Conservation (phyloP, 2,329 filamentous ascomycete species). For the Rhinocladiella similis region DNA sequence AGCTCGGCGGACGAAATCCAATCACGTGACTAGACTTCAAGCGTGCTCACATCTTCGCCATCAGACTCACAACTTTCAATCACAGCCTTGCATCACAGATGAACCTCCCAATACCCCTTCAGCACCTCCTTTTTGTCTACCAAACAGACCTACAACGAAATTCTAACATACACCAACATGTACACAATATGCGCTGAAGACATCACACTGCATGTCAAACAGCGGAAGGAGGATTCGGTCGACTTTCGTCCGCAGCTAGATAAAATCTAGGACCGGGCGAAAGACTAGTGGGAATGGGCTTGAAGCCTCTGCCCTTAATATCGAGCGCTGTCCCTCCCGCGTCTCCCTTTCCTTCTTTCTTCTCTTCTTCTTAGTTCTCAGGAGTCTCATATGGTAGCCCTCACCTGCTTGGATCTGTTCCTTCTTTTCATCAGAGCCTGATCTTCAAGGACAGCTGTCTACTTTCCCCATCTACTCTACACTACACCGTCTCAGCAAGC, state of each 20-base stretch:
- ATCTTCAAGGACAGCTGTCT: background rate
- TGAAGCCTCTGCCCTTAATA: background rate
- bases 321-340: too few species aligned
- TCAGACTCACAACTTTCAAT: slow-evolving; percentile 18
- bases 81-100: slow-evolving; percentile 14
- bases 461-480: too few species aligned
- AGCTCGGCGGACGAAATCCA: too few species aligned
- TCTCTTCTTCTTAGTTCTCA: background rate
- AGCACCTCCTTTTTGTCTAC: background rate
- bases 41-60: slow-evolving; percentile 19
- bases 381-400: too few species aligned
- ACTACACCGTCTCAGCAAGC: too few species aligned
- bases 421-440: background rate
- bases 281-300: background rate
- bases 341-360: background rate
- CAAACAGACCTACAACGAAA: background rate
- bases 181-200: background rate
- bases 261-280: background rate
- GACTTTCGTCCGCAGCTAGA: slow-evolving; percentile 9
- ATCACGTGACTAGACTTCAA: background rate
- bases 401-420: too few species aligned
- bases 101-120: background rate
- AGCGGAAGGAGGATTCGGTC: slow-evolving; percentile 3
- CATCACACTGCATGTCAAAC: background rate
- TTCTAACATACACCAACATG: background rate